These are phyloP conservation scores for Thermochaetoides dissita DNA, from an alignment of 2,329 filamentous ascomycete genomes.

Conservation along the genomic window DNA sequence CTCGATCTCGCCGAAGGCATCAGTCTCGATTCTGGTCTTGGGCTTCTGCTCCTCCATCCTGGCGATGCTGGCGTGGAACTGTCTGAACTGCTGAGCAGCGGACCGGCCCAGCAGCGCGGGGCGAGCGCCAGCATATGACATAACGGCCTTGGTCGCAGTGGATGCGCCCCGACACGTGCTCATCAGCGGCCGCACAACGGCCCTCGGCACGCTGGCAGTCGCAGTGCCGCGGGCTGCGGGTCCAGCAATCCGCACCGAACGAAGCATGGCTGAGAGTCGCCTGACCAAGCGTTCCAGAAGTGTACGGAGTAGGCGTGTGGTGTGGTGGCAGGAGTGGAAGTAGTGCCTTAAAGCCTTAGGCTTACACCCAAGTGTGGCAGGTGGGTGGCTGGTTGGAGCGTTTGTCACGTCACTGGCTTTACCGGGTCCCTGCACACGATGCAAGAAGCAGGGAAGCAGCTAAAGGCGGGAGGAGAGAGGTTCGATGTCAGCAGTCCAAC, in stretches of 20 bases:
- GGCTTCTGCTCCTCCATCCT: conserved; percentile 31
- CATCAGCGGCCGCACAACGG: conserved; percentile 20
- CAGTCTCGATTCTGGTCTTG: conserved; percentile 69
- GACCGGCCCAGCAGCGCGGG: too few relatives aligned
- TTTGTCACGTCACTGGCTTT: background rate
- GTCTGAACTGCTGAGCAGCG: conserved; percentile 7
- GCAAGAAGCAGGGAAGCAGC: too few relatives aligned
- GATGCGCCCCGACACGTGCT: conserved; percentile 22
- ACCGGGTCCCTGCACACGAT: too few relatives aligned
- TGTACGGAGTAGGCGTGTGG: too few relatives aligned
- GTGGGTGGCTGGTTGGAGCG: conserved; percentile 1
- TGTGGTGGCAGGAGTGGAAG: too few relatives aligned
- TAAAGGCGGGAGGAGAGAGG: too few relatives aligned
- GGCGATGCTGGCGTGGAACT: conserved; percentile 30
- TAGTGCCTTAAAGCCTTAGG: background rate
- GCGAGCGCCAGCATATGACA: conserved; percentile 4
- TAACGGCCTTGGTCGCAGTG: conserved; percentile 1
- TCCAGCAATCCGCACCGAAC: conserved; percentile 23
- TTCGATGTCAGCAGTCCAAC: too few relatives aligned
- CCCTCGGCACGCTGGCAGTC: conserved; percentile 21
- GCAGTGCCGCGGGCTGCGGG: conserved; percentile 18
- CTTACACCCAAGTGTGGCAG: conserved; percentile 3
- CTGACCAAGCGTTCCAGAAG: conserved; percentile 3
- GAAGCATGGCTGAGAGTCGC: conserved; percentile 19
- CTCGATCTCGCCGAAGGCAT: conserved; percentile 95